Conservation (phyloP, 225 moss, liverwort and hornwort genomes). For the Lunularia cruciata region DNA sequence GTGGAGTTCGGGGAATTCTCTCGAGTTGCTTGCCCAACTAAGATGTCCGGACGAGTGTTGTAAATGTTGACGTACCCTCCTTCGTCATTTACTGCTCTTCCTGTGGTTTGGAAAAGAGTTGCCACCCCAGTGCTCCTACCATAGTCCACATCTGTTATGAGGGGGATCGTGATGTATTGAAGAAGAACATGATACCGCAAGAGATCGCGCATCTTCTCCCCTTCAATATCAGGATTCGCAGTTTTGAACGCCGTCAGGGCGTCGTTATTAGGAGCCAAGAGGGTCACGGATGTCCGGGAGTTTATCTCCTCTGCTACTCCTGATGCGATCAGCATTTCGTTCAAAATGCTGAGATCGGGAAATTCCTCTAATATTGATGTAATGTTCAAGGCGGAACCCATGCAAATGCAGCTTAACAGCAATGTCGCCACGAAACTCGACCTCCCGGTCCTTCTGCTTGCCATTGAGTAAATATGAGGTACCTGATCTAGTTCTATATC, state of each 20-base stretch:
- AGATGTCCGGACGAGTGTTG: slow-evolving; percentile 1
- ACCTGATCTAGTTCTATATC: too few species aligned
- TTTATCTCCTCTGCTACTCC: slow-evolving; percentile 34
- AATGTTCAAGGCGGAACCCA: slow-evolving; percentile 20
- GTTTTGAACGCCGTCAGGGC: slow-evolving; percentile 17
- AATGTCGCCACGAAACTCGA: background rate
- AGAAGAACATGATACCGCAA: slow-evolving; percentile 41
- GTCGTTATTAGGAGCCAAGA: slow-evolving; percentile 30
- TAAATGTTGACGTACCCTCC: slow-evolving; percentile 21
- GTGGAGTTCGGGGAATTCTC: background rate
- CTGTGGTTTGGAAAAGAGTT: slow-evolving; percentile 6
- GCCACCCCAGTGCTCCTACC: background rate
- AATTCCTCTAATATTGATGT: slow-evolving; percentile 4
- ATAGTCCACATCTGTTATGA: background rate
- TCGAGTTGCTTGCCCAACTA: slow-evolving; percentile 23
- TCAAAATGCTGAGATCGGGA: slow-evolving; percentile 36
- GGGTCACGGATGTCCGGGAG: slow-evolving; percentile 27
- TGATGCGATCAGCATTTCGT: slow-evolving; percentile 4
- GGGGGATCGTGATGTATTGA: slow-evolving; percentile 8
- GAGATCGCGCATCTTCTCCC: slow-evolving; percentile 25
- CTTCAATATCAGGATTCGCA: slow-evolving; percentile 10
- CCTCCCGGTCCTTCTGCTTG: background rate
- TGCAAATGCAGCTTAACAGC: slow-evolving; percentile 12
- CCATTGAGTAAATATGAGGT: too few species aligned
- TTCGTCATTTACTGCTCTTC: background rate